Base-by-base conservation (phyloP, 805 yeast genomes). In the Ogataea methylovora region DNA sequence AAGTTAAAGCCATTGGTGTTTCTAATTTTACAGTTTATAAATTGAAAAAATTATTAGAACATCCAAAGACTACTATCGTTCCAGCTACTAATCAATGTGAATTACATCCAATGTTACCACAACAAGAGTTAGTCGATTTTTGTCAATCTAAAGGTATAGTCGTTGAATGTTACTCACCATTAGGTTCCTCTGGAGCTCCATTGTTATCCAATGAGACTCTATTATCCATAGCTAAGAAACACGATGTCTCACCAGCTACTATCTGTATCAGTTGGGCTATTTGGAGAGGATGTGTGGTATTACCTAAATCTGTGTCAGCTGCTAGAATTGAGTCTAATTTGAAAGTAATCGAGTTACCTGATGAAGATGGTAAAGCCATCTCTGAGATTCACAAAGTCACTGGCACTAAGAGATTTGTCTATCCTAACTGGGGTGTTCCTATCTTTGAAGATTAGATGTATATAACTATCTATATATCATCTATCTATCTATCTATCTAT, bases 1-100 rank as follows among this genome's bases (percentile, higher is more conserved):
- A 73, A 52, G 65, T 73, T 19, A 73, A 66, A 45, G 73, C 87
- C 17, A 71, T 85, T 52, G 95, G 95, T 45, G 83, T 85, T 28
- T 80, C 90, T 28, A 86, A 86, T 61, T 80, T 77, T 55, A 70
- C 83, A 7, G 57, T 71, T 18, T 63, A 63, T 36, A 72, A 76
- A 46, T 52, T 81, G 41, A 60, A 74, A 39, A 65, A 59, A 34
- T 57, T 85, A 35, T 63, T 82, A 31, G 56, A 56, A 13, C 61
- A 47, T 29, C 69, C 75, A 24, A 65, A 64, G 28, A 71, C 69
- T 34, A 69, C 58, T 21, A 54, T 72, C 32, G 69, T 65, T 22
- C 95, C 95, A 9, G 87, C 75, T 9, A 74, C 67, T 27, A 76
- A 79, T 59, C 94, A 85, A 64, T 67, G 83, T 39, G 94, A 85